Conservation (phyloP, 179 eudicot species). For the Spergularia azorica region DNA sequence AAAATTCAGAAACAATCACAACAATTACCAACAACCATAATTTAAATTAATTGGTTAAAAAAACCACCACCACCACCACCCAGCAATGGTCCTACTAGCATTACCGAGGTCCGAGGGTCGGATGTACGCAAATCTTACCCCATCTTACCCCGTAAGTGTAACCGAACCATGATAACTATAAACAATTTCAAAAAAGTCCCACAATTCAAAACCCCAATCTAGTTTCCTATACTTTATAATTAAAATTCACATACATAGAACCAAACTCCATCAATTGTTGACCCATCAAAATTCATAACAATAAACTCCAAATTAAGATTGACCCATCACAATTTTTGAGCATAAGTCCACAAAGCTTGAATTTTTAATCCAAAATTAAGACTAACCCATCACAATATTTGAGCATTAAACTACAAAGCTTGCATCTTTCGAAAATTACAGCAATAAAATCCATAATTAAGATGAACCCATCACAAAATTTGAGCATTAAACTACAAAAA, state of each 20-base stretch:
- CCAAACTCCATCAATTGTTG: not conserved
- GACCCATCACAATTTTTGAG: too few relatives aligned
- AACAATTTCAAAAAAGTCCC: not conserved
- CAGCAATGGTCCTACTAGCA: not conserved
- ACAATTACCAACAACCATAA: not conserved
- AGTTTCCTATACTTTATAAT: not conserved
- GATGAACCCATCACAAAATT: constrained; percentile 4
- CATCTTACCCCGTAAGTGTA: not conserved
- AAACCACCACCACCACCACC: not conserved
- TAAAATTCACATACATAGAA: not conserved
- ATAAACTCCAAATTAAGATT: too few relatives aligned
- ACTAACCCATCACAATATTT: too few relatives aligned
- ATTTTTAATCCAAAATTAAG: too few relatives aligned
- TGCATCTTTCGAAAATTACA: constrained; percentile 5
- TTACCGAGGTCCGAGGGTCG: not conserved
- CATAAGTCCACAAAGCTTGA: too few relatives aligned
- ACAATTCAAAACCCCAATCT: not conserved
- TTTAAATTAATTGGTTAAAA: not conserved
- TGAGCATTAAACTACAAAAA: not conserved
- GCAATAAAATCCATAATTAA: not conserved
- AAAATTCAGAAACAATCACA: constrained; percentile 17
- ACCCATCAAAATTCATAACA: too few relatives aligned
- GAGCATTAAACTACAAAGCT: not conserved
- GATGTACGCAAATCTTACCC: not conserved
- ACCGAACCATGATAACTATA: not conserved